Conservation (phyloP, 495 filamentous ascomycete species). For the Xylaria bambusicola region DNA sequence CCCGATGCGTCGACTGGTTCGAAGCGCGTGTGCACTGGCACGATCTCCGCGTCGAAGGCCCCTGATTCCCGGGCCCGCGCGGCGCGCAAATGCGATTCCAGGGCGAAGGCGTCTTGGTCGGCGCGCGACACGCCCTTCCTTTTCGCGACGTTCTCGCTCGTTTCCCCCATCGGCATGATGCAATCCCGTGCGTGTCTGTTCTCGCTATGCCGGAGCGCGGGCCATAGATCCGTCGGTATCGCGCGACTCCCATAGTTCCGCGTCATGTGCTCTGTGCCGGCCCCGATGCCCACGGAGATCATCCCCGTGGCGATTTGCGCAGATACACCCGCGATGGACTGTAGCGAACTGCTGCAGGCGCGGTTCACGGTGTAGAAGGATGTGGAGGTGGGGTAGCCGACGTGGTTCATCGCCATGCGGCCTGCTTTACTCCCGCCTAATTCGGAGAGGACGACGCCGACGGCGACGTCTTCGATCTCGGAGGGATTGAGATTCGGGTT, state of each 20-base stretch:
- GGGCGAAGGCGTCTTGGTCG: constrained; percentile 85
- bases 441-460: constrained; percentile 87
- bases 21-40: constrained; percentile 66
- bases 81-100: constrained; percentile 70
- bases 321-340: constrained; percentile 70
- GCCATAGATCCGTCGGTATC: constrained; percentile 81
- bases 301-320: constrained; percentile 70
- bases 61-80: constrained; percentile 66
- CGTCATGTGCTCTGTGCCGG: constrained; percentile 94
- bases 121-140: constrained; percentile 71
- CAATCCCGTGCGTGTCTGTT: constrained; percentile 77
- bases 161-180: constrained; percentile 92
- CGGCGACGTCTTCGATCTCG: constrained; percentile 74
- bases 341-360: constrained; percentile 77
- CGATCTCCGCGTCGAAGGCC: constrained; percentile 75
- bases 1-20: constrained; percentile 65
- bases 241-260: constrained; percentile 80
- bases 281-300: constrained; percentile 79
- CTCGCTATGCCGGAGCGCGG: constrained; percentile 62
- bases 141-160: constrained; percentile 85
- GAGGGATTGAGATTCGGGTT: constrained; percentile 74
- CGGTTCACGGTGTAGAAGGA: constrained; percentile 85
- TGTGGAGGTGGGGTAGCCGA: constrained; percentile 69
- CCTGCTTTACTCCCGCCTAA: constrained; percentile 90
- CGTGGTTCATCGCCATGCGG: constrained; percentile 85